Base-by-base conservation (phyloP, 345 rosid genomes). In the Hibiscus mutabilis region DNA sequence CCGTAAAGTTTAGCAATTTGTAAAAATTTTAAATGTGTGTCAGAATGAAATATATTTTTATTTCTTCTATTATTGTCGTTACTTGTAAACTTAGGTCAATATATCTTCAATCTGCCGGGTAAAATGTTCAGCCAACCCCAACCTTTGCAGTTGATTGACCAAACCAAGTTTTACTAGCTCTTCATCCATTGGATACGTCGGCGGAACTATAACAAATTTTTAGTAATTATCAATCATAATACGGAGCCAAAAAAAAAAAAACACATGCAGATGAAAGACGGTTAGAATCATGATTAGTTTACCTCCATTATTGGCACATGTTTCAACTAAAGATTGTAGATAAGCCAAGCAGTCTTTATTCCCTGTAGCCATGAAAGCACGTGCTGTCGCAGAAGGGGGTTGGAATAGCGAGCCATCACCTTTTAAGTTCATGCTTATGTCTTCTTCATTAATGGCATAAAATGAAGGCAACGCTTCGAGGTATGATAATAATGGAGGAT, bases 351-450 rank as follows among this genome's bases (percentile, higher is more conserved):
- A 79, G 7, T 76, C 68, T 19, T 37, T 13, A 40, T 88, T 86
- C 24, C 87, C 85, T 0, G 93, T 85, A 15, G 82, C 78, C 82
- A 88, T 83, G 71, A 81, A 88, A 0, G 86, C 91, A 35, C 78
- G 27, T 16, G 93, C 89, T 19, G 93, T 90, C 40, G 96, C 88
- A 2, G 92, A 81, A 12, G 96, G 96, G 3, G 96, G 88, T 40
- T 84, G 86, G 80, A 74, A 88, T 53, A 86, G 60, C 0, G 91
- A 86, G 58, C 96, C 92, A 51, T 85, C 84, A 0, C 2, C n/a
- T 22, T 22, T 60, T 63, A 82, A 69, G 27, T 81, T 73, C 66
- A 69, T 71, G 13, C 53, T 21, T 62, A 78, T 74, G 0, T 52
- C 71, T 68, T 88, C 75, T 63, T 66, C 15, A 49, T 74, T 82